Evolutionary conservation across 352 stramenopile species (phyloP).

Genomic region (Globisporangium sylvaticum): DNA sequence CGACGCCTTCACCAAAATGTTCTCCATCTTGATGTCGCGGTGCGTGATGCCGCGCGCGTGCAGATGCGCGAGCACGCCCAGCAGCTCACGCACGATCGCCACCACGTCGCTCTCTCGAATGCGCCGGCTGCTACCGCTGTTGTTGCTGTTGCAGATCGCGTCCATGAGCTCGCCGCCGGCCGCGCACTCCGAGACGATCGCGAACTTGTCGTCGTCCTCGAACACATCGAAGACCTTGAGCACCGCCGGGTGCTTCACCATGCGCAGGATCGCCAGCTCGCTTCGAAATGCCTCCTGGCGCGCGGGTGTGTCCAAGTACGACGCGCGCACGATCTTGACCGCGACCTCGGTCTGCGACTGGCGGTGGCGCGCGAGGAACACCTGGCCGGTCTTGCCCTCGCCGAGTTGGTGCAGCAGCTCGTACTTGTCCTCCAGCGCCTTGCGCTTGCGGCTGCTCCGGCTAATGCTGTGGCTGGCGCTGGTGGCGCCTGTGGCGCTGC

Average conservation of each 20-base stretch:
- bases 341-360: conserved; percentile 42
- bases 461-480: conserved; percentile 13
- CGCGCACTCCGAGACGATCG: conserved; percentile 67
- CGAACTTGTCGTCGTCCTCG: conserved; percentile 57
- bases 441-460: conserved; percentile 21
- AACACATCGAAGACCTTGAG: conserved; percentile 66
- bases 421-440: conserved; percentile 58
- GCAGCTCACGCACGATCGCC: conserved; percentile 57
- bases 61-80: conserved; percentile 63
- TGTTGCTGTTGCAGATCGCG: conserved; percentile 28
- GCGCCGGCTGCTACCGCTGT: neutral
- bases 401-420: conserved; percentile 66
- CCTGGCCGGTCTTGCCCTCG: conserved; percentile 73
- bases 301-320: conserved; percentile 68
- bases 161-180: conserved; percentile 60
- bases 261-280: conserved; percentile 59
- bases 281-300: conserved; percentile 58
- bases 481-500: conserved; percentile 7
- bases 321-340: conserved; percentile 61
- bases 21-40: conserved; percentile 82
- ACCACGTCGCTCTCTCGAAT: conserved; percentile 65
- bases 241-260: conserved; percentile 50
- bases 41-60: conserved; percentile 75
- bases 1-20: conserved; percentile 62
- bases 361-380: conserved; percentile 52